A percentile compares a stretch with the other conserved stretches of the same genome.
phyloP scores from a whole-genome alignment of 441 rosid genomes.

The Sinapis alba region DNA sequence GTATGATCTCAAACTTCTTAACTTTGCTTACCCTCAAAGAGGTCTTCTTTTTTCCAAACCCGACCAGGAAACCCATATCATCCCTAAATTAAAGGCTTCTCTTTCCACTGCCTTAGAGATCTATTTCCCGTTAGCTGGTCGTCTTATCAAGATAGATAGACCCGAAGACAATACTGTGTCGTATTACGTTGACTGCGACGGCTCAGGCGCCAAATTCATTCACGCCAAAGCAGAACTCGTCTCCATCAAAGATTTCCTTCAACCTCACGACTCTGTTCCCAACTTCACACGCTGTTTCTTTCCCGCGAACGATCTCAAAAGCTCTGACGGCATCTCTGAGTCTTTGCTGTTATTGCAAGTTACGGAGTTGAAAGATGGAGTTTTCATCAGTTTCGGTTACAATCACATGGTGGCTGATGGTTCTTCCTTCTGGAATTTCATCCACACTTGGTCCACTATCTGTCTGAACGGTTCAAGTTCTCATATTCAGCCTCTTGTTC shows the following conservation, averaged over 20 bases:
- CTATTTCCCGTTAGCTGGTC: neutral
- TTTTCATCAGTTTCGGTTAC: neutral
- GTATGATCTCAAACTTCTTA: neutral
- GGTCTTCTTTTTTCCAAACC: neutral
- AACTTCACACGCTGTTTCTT: neutral
- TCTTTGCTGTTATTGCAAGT: neutral
- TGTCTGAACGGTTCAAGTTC: neutral
- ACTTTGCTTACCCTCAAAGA: neutral
- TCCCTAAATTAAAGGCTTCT: neutral
- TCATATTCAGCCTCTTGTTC: neutral
- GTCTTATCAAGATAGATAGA: neutral
- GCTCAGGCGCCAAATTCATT: neutral
- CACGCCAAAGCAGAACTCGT: neutral
- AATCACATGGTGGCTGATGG: neutral
- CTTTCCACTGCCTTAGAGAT: neutral
- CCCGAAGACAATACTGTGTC: neutral
- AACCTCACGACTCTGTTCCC: neutral
- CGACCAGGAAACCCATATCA: neutral
- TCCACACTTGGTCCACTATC: neutral
- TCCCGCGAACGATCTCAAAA: neutral
- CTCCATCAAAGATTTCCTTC: neutral
- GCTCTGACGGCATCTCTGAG: neutral
- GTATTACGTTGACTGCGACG: neutral
- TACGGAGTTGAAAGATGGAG: neutral
- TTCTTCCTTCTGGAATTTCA: neutral